Base-by-base conservation (phyloP, 2,329 filamentous ascomycete genomes). In the Aureobasidium vineae region DNA sequence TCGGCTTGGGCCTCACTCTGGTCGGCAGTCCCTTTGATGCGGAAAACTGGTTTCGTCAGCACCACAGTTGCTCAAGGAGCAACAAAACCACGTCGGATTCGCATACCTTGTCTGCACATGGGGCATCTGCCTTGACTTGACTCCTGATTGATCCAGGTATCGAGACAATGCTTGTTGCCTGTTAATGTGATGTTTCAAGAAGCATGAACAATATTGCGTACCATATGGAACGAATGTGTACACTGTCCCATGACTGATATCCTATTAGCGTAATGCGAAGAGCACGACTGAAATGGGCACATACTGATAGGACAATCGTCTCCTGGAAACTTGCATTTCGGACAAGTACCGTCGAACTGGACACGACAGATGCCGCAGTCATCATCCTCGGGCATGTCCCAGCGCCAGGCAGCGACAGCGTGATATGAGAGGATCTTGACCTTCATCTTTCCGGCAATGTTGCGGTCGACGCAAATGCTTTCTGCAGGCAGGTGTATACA, bases 361-460 rank as follows among this genome's bases (percentile, higher is more conserved):
- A 96, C 93, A 76, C 96, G 94, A 79, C 95, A 99, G 80, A 99
- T 99, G 73, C 95, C 95, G 73, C 95, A 99, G 69, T 98, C 93
- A 76, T 99, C 94, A 69, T 77, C 76, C 73, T 97, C 92, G 28
- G 94, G 92, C 74, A 98, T 91, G 77, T 98, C 91, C 95, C 95
- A 99, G 70, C 91, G 88, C 95, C 95, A 99, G 65, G 92, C 94
- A 21, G 95, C 95, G 69, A 99, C 92, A 4, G 92, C 90, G 74
- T 95, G 90, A 92, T 94, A 98, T 76, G 91, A 86, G 74, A 89
- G 91, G 79, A 98, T 95, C 56, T 88, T 95, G 81, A 98, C 92
- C 80, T 97, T 98, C 95, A 99, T 99, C 0, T 36, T 53, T 1
- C 31, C 13, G 16, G 16, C n/a, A 21, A 10, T 4, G 1, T 5